phyloP scores from a whole-genome alignment of 306 rosid genomes.

The Inga laurina region DNA sequence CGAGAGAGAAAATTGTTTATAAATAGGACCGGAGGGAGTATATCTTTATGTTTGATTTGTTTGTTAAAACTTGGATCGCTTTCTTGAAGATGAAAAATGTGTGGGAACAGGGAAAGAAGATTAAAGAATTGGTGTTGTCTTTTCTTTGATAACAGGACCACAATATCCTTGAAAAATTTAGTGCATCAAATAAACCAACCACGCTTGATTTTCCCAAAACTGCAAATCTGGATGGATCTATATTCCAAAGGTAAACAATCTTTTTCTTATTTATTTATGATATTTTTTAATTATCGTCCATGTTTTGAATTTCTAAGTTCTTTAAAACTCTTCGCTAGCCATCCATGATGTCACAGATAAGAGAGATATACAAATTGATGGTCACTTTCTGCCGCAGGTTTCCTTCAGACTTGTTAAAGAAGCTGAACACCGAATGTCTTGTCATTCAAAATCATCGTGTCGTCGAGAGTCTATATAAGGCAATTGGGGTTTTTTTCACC shows the following conservation, averaged over 20 bases:
- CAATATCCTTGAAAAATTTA: constrained; percentile 63
- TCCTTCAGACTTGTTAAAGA: constrained; percentile 72
- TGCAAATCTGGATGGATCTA: constrained; percentile 50
- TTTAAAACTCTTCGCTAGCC: no score
- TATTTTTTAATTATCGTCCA: no score
- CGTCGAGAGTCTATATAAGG: no score
- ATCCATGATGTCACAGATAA: no score
- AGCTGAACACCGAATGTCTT: constrained; percentile 79
- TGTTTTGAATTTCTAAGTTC: no score
- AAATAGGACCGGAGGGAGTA: no score
- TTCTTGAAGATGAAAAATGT: no score
- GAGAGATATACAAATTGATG: not conserved
- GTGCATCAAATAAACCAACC: constrained; percentile 54
- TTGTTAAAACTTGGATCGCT: not conserved
- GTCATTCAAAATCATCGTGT: constrained; percentile 84
- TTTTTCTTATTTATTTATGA: no score
- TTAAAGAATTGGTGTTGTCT: not conserved
- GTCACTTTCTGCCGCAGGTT: constrained; percentile 53
- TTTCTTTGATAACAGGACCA: constrained; percentile 43
- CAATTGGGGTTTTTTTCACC: no score
- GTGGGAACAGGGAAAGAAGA: not conserved
- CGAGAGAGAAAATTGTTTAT: no score
- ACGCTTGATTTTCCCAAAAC: constrained; percentile 52
- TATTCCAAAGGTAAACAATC: constrained; percentile 56
- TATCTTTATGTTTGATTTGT: not conserved